These are phyloP conservation scores for Solanum pennellii DNA, from an alignment of 257 asterid species.

Conservation along the genomic window DNA sequence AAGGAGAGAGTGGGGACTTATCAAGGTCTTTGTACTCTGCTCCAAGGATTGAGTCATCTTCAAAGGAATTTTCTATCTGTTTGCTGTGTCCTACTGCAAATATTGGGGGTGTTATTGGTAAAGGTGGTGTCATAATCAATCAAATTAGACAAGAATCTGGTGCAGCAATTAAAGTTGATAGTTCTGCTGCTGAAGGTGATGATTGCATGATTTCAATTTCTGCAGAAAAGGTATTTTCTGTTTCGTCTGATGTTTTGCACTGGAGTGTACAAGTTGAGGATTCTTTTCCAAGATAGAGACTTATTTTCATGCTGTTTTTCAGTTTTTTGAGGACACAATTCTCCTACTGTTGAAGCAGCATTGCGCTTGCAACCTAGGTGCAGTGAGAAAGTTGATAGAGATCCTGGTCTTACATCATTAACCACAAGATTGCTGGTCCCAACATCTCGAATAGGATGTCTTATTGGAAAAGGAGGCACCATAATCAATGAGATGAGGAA, in stretches of 20 bases:
- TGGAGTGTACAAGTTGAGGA: not conserved
- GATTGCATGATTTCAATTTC: conserved; percentile 72
- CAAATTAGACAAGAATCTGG: conserved; percentile 94
- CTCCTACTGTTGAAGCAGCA: conserved; percentile 88
- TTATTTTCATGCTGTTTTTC: not conserved
- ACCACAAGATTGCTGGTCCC: conserved; percentile 85
- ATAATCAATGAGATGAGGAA: conserved; percentile 90
- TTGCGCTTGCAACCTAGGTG: conserved; percentile 89
- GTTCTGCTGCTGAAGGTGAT: conserved; percentile 69
- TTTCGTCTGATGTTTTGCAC: not conserved
- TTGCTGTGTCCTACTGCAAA: conserved; percentile 70
- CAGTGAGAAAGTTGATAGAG: conserved; percentile 89
- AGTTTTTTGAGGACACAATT: conserved; percentile 66
- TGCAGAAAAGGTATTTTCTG: conserved; percentile 55
- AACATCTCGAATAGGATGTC: conserved; percentile 77
- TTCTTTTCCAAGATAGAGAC: not conserved
- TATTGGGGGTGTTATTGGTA: conserved; percentile 93
- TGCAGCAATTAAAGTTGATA: conserved; percentile 79
- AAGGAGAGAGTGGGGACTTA: conserved; percentile 72
- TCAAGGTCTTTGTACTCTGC: conserved; percentile 56
- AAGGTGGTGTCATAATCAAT: conserved; percentile 75
- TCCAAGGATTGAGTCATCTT: conserved; percentile 58
- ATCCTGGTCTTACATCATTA: conserved; percentile 76
- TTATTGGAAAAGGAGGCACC: conserved; percentile 95
- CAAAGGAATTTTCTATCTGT: conserved; percentile 73